Evolutionary conservation across 352 stramenopile genomes (phyloP).

Genomic region (Halophytophthora batemanensis): DNA sequence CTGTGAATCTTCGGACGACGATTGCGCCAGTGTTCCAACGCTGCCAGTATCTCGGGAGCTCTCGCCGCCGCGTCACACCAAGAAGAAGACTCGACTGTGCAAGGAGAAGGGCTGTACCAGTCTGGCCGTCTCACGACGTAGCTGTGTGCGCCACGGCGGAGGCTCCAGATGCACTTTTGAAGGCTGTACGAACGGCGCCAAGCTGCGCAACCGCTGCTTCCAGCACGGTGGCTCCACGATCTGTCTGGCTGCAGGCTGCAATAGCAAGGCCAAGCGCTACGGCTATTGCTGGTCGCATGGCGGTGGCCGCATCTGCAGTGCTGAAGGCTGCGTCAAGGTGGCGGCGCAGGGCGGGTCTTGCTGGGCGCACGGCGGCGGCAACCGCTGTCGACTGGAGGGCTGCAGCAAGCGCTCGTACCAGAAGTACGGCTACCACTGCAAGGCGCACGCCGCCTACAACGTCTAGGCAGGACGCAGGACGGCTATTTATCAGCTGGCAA

Average conservation of each 20-base stretch:
- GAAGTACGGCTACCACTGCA: constrained; percentile 74
- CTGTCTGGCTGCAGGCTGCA: constrained; percentile 60
- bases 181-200: constrained; percentile 66
- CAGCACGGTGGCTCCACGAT: constrained; percentile 73
- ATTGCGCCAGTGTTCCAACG: constrained; percentile 16
- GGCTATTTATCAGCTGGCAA: constrained; percentile 43
- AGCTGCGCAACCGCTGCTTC: constrained; percentile 75
- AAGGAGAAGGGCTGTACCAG: constrained; percentile 67
- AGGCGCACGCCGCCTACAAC: constrained; percentile 44
- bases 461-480: constrained; percentile 8
- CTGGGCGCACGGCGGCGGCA: constrained; percentile 77
- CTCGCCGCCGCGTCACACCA: constrained; percentile 4
- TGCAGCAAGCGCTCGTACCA: constrained; percentile 75
- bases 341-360: constrained; percentile 65
- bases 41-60: not conserved
- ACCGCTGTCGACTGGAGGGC: constrained; percentile 59
- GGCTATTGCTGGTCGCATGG: constrained; percentile 81
- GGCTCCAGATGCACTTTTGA: constrained; percentile 44
- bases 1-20: constrained; percentile 31
- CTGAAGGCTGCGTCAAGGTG: constrained; percentile 56
- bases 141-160: constrained; percentile 45
- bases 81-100: constrained; percentile 54
- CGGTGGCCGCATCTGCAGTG: constrained; percentile 65
- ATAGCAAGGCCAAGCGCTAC: constrained; percentile 76
- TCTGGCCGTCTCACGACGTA: constrained; percentile 50